phyloP scores from a whole-genome alignment of 2,329 filamentous ascomycete species.

The Magnaporthiopsis incrustans region DNA sequence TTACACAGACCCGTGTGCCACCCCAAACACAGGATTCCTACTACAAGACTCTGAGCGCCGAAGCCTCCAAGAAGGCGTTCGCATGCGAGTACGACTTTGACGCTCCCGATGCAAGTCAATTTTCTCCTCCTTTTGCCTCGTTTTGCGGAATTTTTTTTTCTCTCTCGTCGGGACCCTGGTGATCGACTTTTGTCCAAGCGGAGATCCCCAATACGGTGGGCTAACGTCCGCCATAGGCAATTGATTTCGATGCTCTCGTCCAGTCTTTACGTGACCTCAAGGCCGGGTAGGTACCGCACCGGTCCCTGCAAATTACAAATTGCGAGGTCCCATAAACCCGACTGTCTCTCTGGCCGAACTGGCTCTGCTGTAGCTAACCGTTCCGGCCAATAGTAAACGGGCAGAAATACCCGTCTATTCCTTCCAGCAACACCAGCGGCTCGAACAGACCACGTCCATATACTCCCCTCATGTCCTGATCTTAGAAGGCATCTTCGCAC shows the following conservation, averaged over 20 bases:
- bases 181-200: neutral
- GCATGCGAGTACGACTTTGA: conserved; percentile 94
- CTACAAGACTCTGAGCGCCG: conserved; percentile 80
- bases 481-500: conserved; percentile 88
- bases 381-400: conserved; percentile 54
- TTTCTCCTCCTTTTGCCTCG: neutral
- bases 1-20: neutral
- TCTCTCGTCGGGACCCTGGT: neutral
- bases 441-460: conserved; percentile 73
- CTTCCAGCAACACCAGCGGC: conserved; percentile 80
- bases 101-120: conserved; percentile 57
- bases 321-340: too few relatives aligned
- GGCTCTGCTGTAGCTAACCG: neutral
- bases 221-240: conserved; percentile 42
- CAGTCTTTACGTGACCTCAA: conserved; percentile 77
- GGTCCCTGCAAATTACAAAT: neutral
- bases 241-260: conserved; percentile 88
- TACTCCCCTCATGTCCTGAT: conserved; percentile 96
- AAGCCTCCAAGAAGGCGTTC: conserved; percentile 75
- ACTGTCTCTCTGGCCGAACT: neutral
- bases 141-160: too few relatives aligned
- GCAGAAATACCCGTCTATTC: conserved; percentile 93
- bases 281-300: conserved; percentile 61
- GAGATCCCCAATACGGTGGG: neutral
- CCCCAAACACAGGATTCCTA: conserved; percentile 71